These are phyloP conservation scores for Peniophora sp. DNA, from an alignment of 1,284 basidiomycete species.

Conservation along the genomic window DNA sequence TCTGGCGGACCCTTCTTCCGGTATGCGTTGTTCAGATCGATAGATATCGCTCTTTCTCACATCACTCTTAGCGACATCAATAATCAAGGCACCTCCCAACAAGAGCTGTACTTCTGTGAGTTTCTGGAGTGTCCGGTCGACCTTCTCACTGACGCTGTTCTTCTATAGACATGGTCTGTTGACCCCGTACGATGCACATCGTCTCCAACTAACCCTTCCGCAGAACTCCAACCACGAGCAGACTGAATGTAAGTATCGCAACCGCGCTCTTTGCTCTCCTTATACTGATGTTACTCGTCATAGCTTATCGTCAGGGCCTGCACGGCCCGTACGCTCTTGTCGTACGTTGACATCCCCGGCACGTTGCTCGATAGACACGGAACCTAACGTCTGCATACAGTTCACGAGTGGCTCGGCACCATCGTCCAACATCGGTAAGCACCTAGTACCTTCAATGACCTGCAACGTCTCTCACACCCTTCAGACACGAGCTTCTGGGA, in stretches of 20 bases:
- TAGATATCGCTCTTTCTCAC: neutral
- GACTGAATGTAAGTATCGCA: conserved; percentile 2
- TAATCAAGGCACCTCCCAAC: conserved; percentile 32
- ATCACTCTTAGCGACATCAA: conserved; percentile 25
- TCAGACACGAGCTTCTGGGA: conserved; percentile 29
- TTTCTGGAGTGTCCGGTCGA: neutral
- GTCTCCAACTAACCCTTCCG: neutral
- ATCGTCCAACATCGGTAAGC: conserved; percentile 7
- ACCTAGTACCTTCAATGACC: neutral
- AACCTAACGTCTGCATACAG: conserved; percentile 8
- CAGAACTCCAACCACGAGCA: conserved; percentile 17
- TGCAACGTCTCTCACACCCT: neutral
- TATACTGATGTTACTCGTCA: neutral
- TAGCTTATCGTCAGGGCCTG: conserved; percentile 30
- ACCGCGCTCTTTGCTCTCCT: neutral
- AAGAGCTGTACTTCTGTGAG: conserved; percentile 27
- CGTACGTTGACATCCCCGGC: neutral
- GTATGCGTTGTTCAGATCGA: conserved; percentile 13
- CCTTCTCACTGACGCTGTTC: neutral
- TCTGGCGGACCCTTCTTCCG: conserved; percentile 38
- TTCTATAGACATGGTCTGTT: neutral
- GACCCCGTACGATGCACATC: neutral
- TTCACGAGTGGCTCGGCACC: conserved; percentile 30
- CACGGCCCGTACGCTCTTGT: conserved; percentile 34
- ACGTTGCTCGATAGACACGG: conserved; percentile 21